These are phyloP conservation scores for Fusarium ambrosium DNA, from an alignment of 2,329 filamentous ascomycete species.

Conservation along the genomic window DNA sequence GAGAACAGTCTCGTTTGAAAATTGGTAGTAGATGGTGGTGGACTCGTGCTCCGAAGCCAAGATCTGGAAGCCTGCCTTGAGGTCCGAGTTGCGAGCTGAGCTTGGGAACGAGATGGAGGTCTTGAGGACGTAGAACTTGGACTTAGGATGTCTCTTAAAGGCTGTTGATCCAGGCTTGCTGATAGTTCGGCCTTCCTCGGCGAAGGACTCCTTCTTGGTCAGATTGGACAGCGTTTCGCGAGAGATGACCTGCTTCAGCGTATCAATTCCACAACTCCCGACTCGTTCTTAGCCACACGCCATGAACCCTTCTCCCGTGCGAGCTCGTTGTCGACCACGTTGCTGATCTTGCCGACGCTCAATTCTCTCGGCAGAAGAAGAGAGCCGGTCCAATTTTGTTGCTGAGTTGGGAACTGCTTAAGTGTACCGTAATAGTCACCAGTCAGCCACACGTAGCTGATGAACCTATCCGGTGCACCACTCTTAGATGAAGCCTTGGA, in stretches of 20 bases:
- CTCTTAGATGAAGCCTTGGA: constrained; percentile 55
- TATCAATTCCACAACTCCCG: constrained; percentile 53
- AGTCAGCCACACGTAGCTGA: constrained; percentile 59
- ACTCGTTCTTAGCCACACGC: constrained; percentile 50
- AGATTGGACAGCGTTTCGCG: constrained; percentile 53
- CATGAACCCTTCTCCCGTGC: constrained; percentile 55
- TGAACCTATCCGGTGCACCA: constrained; percentile 57
- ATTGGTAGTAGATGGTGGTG: constrained; percentile 60
- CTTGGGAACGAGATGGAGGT: constrained; percentile 54
- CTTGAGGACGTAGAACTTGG: constrained; percentile 57
- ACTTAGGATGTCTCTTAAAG: constrained; percentile 33
- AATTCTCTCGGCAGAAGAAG: constrained; percentile 59
- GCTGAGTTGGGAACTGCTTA: constrained; percentile 52
- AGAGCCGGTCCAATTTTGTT: constrained; percentile 61
- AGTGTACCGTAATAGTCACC: constrained; percentile 57
- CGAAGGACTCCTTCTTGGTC: constrained; percentile 40
- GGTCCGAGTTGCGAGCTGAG: constrained; percentile 49
- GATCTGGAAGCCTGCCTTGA: constrained; percentile 58
- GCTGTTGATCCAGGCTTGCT: constrained; percentile 27
- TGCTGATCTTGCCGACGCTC: constrained; percentile 54
- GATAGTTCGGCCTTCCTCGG: constrained; percentile 43
- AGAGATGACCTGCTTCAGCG: constrained; percentile 55
- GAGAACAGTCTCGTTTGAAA: constrained; percentile 58
- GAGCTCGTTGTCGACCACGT: constrained; percentile 58
- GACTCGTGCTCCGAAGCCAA: constrained; percentile 55